Percentiles rank a stretch among this genome's conserved stretches.
phyloP scores from a whole-genome alignment of 495 filamentous ascomycete species.

The Xylaria nigripes region DNA sequence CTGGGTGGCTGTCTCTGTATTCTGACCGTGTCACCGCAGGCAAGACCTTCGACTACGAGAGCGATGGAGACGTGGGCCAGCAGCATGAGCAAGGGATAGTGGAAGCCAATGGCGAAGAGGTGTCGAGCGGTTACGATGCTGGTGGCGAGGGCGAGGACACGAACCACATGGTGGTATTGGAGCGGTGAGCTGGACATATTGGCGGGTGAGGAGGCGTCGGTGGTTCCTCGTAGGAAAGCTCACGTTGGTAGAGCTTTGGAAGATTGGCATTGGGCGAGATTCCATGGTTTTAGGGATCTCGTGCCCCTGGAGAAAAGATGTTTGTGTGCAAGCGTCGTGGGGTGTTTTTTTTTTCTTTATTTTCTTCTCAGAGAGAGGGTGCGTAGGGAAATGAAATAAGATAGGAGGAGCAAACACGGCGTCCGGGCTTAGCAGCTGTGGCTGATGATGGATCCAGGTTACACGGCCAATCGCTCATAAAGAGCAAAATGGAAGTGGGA shows the following conservation, averaged over 20 bases:
- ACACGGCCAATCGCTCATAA: neutral
- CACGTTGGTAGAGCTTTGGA: neutral
- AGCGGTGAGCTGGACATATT: slow-evolving; percentile 3
- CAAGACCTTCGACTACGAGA: neutral
- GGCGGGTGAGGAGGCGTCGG: neutral
- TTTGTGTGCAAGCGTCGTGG: neutral
- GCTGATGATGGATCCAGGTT: no score
- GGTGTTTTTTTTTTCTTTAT: no score
- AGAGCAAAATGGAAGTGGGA: neutral
- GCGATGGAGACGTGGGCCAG: slow-evolving; percentile 6
- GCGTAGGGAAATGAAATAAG: no score
- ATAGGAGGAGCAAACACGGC: no score
- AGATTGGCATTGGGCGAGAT: neutral
- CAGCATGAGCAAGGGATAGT: slow-evolving; percentile 11
- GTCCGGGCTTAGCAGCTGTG: no score
- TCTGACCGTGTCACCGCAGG: neutral
- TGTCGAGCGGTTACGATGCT: slow-evolving; percentile 11
- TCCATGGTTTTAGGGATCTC: slow-evolving; percentile 3
- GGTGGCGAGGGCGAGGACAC: slow-evolving; percentile 2
- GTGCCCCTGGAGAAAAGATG: neutral
- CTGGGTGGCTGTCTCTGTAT: slow-evolving; percentile 1
- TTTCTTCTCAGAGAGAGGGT: no score
- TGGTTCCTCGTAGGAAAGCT: neutral
- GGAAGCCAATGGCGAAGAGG: slow-evolving; percentile 6
- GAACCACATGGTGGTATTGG: slow-evolving; percentile 7